phyloP scores from a whole-genome alignment of 352 stramenopile genomes.

The Aphanomyces cochlioides region DNA sequence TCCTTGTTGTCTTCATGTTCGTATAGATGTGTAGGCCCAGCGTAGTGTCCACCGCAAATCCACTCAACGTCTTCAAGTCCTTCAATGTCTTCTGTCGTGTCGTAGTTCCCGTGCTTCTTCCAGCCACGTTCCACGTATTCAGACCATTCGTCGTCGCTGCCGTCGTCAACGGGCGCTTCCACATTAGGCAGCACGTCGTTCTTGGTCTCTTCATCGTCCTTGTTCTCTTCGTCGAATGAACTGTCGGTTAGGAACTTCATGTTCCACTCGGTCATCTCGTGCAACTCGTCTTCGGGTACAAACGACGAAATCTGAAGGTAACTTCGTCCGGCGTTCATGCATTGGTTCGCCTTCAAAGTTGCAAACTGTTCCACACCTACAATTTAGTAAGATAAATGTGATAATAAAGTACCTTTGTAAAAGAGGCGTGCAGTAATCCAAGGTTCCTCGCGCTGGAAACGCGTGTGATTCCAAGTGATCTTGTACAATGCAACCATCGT shows the following conservation, averaged over 20 bases:
- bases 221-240: not conserved
- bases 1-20: not conserved
- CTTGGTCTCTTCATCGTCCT: not conserved
- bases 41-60: not conserved
- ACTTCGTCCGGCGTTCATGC: not conserved
- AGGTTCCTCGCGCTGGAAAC: no score
- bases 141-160: conserved; percentile 1
- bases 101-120: conserved; percentile 11
- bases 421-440: no score
- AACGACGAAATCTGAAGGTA: no score
- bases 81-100: conserved; percentile 13
- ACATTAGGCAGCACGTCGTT: not conserved
- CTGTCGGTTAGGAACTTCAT: not conserved
- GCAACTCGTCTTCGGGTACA: not conserved
- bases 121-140: not conserved
- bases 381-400: not conserved
- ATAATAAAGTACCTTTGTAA: no score
- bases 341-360: not conserved
- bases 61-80: conserved; percentile 2
- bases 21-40: not conserved
- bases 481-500: no score
- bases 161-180: not conserved
- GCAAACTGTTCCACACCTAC: conserved; percentile 1
- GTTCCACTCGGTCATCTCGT: not conserved
- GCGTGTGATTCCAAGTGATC: no score